These are phyloP conservation scores for Podospora tetraspora DNA, from an alignment of 495 filamentous ascomycete genomes.

Conservation along the genomic window DNA sequence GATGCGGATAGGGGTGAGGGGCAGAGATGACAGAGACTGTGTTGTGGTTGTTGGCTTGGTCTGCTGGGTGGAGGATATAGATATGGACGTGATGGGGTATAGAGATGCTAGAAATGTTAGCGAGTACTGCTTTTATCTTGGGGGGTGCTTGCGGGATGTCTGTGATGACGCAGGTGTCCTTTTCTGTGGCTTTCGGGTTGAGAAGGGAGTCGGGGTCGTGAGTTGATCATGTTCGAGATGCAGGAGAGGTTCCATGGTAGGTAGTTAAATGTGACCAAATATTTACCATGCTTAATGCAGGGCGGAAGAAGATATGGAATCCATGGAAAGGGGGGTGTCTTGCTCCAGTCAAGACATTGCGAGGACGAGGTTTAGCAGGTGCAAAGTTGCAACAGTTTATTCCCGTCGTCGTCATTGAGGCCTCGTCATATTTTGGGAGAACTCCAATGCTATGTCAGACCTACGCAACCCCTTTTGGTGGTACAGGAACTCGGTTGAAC, in stretches of 20 bases:
- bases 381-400: no score
- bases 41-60: neutral
- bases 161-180: neutral
- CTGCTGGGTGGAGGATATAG: neutral
- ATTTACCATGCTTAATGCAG: neutral
- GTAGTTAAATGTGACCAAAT: neutral
- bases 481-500: no score
- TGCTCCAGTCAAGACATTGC: neutral
- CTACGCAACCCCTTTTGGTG: no score
- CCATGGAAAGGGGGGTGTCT: neutral
- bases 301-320: neutral
- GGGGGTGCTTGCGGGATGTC: no score
- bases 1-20: neutral
- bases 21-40: neutral
- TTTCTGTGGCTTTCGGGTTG: neutral
- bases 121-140: no score
- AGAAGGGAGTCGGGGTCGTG: neutral
- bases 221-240: neutral
- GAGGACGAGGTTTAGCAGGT: no score
- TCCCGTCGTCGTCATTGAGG: no score
- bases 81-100: no score
- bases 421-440: no score
- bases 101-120: no score
- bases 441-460: no score
- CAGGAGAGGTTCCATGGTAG: neutral